Percentiles rank a stretch among this genome's conserved stretches.
Evolutionary conservation across 2,329 filamentous ascomycete genomes (phyloP).

Genomic region (Colletotrichum incanum): DNA sequence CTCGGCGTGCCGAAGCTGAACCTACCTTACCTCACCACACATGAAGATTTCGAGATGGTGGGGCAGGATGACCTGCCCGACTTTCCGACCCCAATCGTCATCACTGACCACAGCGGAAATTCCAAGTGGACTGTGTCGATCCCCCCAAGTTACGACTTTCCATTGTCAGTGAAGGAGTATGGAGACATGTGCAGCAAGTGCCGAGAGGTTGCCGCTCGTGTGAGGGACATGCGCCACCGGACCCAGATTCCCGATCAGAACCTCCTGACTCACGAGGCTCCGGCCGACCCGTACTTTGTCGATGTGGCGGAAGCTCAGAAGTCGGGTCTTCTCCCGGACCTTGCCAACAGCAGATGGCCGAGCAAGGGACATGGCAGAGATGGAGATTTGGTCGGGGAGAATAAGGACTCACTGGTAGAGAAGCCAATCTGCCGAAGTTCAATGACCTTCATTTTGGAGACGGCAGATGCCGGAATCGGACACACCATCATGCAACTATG

Average conservation of each 20-base stretch:
- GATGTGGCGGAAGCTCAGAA: conserved; percentile 81
- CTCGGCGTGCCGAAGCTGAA: conserved; percentile 52
- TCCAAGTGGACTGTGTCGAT: conserved; percentile 88
- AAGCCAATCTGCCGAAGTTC: conserved; percentile 76
- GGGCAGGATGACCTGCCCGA: conserved; percentile 77
- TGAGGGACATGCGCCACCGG: conserved; percentile 66
- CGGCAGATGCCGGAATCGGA: conserved; percentile 81
- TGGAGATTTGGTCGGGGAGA: conserved; percentile 64
- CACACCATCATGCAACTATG: conserved; percentile 84
- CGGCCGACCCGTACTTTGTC: conserved; percentile 78
- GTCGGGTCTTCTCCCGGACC: conserved; percentile 71
- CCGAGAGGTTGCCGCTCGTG: conserved; percentile 73
- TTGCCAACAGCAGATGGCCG: conserved; percentile 46
- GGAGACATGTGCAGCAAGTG: conserved; percentile 78
- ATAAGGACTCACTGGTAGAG: conserved; percentile 59
- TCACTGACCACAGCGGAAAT: conserved; percentile 75
- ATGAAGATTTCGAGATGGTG: conserved; percentile 76
- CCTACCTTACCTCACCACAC: conserved; percentile 56
- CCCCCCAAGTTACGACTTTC: conserved; percentile 76
- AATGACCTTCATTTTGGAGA: conserved; percentile 85
- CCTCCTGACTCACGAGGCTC: conserved; percentile 68
- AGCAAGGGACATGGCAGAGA: conserved; percentile 39
- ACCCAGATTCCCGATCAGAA: conserved; percentile 59
- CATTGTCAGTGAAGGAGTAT: conserved; percentile 77
- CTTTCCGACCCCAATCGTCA: conserved; percentile 80